Conservation (phyloP, 345 rosid genomes). For the Melastoma malabathricum region DNA sequence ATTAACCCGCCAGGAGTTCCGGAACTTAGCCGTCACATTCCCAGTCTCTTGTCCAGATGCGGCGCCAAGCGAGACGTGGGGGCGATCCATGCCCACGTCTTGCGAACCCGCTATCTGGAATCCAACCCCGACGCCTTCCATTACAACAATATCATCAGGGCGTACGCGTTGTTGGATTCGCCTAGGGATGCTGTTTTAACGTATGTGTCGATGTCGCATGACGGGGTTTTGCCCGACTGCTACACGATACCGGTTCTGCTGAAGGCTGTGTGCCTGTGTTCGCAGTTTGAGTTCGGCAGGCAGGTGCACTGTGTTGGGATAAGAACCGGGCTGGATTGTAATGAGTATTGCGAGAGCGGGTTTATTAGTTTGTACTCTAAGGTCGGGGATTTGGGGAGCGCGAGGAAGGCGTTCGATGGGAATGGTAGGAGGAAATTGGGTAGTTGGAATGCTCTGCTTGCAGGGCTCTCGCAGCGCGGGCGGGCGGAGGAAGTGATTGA, state of each 20-base stretch:
- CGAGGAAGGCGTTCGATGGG: conserved; percentile 55
- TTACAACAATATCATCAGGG: conserved; percentile 64
- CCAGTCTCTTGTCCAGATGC: conserved; percentile 26
- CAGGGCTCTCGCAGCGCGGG: conserved; percentile 51
- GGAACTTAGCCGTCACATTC: too few relatives aligned
- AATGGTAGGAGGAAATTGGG: conserved; percentile 60
- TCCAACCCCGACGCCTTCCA: conserved; percentile 27
- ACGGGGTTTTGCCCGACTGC: conserved; percentile 45
- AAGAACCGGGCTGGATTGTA: conserved; percentile 33
- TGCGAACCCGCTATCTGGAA: conserved; percentile 33
- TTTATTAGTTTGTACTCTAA: conserved; percentile 41
- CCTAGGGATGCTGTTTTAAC: conserved; percentile 34
- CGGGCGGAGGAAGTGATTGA: conserved; percentile 37
- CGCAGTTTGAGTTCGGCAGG: conserved; percentile 25
- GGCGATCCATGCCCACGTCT: conserved; percentile 37
- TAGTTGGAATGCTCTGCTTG: conserved; percentile 76
- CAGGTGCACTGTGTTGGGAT: conserved; percentile 54
- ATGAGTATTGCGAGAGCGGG: conserved; percentile 77
- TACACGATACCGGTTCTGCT: conserved; percentile 56
- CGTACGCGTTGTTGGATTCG: conserved; percentile 42
- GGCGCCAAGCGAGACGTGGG: conserved; percentile 24
- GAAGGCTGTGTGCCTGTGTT: conserved; percentile 39
- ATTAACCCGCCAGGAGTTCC: too few relatives aligned
- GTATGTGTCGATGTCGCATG: conserved; percentile 42
- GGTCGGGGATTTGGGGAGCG: conserved; percentile 33